Evolutionary conservation across 2,329 filamentous ascomycete genomes (phyloP), one percentile per base, ranked within the genome.

Genomic region (Celoporthe dispersa): DNA sequence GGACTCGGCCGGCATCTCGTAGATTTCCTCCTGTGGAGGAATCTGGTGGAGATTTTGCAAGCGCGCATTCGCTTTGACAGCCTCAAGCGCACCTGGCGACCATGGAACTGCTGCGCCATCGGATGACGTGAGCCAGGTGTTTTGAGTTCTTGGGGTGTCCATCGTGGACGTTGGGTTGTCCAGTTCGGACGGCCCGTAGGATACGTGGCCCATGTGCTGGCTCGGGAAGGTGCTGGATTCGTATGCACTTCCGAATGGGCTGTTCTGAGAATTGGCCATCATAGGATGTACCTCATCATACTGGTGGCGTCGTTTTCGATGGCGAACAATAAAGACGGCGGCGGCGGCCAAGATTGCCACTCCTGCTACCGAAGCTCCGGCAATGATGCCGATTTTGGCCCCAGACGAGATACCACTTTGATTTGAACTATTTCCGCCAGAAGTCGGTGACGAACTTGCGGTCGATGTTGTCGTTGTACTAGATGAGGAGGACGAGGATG

Each of bases 251-350:
- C 66, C 66, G 41, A 22, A 31, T 19, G 16, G 55, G 28, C 39
- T 57, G 69, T 70, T 70, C 19, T 74, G 71, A n/a, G 73, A 55
- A 48, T 53, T 41, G 37, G 59, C 70, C 19, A 78, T 73, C 76
- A 79, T 78, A 8, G 76, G 76, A 44, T 75, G 77, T 35, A 75
- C 74, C 68, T 80, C 77, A 35, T 78, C 77, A 7, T 65, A 68
- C 9, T 63, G 53, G 51, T 70, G 70, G 16, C 70, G 64, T 37
- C 71, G 75, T 60, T 72, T 73, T 39, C 75, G 72, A 59, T 73
- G 71, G 11, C 76, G 75, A 12, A 78, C 35, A 16, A 77, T 66
- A 16, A 77, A 69, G 70, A 75, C 75, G 8, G 75, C 33, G 0
- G 66, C 70, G 0, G 67, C 73, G 3, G 73, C 74, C 3, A 77